phyloP scores from a whole-genome alignment of 1,284 basidiomycete species.

The Papiliotrema flavescens region DNA sequence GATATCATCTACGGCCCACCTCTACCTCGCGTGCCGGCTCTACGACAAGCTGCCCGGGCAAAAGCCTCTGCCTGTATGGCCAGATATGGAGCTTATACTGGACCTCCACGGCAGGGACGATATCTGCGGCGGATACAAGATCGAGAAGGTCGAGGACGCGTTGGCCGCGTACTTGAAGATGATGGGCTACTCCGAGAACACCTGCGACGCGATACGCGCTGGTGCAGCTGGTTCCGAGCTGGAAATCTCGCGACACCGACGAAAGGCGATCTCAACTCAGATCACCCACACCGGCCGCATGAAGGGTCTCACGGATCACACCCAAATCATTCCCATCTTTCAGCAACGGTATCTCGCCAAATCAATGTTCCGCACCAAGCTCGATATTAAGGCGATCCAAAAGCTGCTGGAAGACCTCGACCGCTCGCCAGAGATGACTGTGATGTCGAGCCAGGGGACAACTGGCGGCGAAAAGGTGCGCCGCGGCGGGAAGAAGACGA shows the following conservation, averaged over 20 bases:
- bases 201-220: background rate
- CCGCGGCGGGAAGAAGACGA: no score
- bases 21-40: slow-evolving; percentile 6
- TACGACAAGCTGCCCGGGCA: background rate
- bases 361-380: background rate
- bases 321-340: slow-evolving; percentile 14
- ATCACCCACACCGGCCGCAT: background rate
- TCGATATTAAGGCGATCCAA: slow-evolving; percentile 4
- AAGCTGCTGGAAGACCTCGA: slow-evolving; percentile 7
- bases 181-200: slow-evolving; percentile 9
- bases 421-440: background rate
- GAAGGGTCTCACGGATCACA: slow-evolving; percentile 8
- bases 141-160: slow-evolving; percentile 10
- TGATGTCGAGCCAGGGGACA: background rate
- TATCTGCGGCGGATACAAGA: slow-evolving; percentile 13
- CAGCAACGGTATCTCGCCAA: background rate
- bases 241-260: background rate
- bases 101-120: slow-evolving; percentile 15
- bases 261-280: background rate
- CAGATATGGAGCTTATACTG: slow-evolving; percentile 14
- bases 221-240: background rate
- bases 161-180: slow-evolving; percentile 4
- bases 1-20: slow-evolving; percentile 13
- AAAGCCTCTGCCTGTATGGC: slow-evolving; percentile 2
- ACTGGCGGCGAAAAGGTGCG: no score